Base-by-base conservation (phyloP, 1,284 basidiomycete species). In the Malassezia caprae region DNA sequence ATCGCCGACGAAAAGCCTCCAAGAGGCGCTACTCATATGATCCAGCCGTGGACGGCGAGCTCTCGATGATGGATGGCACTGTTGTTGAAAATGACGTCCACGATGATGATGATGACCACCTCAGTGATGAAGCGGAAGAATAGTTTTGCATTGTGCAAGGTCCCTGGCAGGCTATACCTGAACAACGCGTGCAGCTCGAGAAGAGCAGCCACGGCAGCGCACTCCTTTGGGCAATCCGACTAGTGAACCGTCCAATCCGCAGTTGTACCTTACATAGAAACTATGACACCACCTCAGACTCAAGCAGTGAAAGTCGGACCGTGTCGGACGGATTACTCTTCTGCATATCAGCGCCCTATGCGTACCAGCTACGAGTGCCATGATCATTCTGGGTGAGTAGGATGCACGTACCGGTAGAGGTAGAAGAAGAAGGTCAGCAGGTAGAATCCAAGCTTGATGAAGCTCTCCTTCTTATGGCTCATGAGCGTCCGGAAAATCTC, bases 401-500 rank as follows among this genome's bases (percentile, higher is more conserved):
- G 10, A 5, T 2, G 12, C n/a, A 62, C 60, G 24, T 49, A 63
- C 60, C 67, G 54, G 62, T 72, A 73, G 19, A 73, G 57, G 53
- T 73, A 73, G 61, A 68, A 72, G 71, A 73, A 73, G 71, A 73
- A 73, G 56, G 63, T 62, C 53, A 73, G 50, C 15, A 73, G 62
- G 48, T 72, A 73, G 58, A 72, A 70, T 2, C 67, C 71, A 13
- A 73, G 59, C 52, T 73, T 73, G 64, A 71, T 56, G 75, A 98
- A 96, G 69, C 85, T 68, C 34, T 63, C 91, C 76, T 91, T 96
- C 80, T 99, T 99, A 78, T 96, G 94, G 37, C 81, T 83, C 15
- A 86, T 83, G 43, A 98, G 78, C 60, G 93, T 93, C 64, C 94
- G 82, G 82, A 99, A 98, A 69, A 98, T 98, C 77, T 98, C 94